Conservation (phyloP, 1,284 basidiomycete species). For the Mycena sp. region DNA sequence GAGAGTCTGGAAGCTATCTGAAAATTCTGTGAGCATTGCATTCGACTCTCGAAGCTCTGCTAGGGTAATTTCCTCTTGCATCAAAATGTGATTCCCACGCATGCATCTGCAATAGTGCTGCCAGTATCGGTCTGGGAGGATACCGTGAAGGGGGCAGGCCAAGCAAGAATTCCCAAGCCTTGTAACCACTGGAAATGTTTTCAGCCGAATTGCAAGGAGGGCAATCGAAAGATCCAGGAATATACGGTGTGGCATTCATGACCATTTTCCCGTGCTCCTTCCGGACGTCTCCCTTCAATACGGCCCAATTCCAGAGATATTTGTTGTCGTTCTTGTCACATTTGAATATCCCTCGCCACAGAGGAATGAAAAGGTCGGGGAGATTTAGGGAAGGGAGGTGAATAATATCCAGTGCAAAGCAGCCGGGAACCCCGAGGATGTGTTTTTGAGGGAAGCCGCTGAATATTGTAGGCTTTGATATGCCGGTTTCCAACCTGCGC, state of each 20-base stretch:
- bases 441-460: slow-evolving; percentile 30
- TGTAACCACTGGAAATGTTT: slow-evolving; percentile 51
- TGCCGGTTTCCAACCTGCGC: slow-evolving; percentile 41
- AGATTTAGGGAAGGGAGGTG: slow-evolving; percentile 42
- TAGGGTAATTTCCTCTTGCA: too few species aligned
- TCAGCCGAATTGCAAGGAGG: slow-evolving; percentile 47
- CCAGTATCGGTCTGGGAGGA: too few species aligned
- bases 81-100: too few species aligned
- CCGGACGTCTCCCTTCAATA: slow-evolving; percentile 43
- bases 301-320: slow-evolving; percentile 45
- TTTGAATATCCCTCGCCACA: slow-evolving; percentile 43
- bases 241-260: slow-evolving; percentile 33
- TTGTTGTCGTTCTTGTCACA: slow-evolving; percentile 37
- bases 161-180: slow-evolving; percentile 46
- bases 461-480: slow-evolving; percentile 48
- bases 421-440: slow-evolving; percentile 37
- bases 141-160: slow-evolving; percentile 41
- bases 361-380: background rate
- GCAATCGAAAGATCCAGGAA: slow-evolving; percentile 43
- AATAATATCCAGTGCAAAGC: slow-evolving; percentile 45
- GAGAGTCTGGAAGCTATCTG: too few species aligned
- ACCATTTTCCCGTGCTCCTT: slow-evolving; percentile 45
- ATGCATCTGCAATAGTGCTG: too few species aligned
- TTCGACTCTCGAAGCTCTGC: too few species aligned
- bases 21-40: too few species aligned